Base-by-base conservation (phyloP, 345 rosid genomes). In the Boechera divaricarpa region DNA sequence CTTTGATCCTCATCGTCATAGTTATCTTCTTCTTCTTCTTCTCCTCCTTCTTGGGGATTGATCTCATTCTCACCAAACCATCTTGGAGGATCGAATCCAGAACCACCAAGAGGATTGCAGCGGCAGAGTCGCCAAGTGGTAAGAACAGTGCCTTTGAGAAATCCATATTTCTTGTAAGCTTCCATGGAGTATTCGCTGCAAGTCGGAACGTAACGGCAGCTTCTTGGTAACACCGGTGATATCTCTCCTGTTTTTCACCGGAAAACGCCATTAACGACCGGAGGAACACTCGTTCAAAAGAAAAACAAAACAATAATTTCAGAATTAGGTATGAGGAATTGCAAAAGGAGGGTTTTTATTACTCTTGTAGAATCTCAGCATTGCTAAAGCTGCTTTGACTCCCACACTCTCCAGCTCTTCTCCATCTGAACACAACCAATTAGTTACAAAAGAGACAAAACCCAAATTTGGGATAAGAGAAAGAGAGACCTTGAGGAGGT, bases 161-260 rank as follows among this genome's bases (percentile, higher is more conserved):
- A 66, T 63, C 98, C 98, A 69, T 94, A 94, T 64, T 80, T 94
- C 90, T 90, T 90, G 81, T 91, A 94, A 79, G 97, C 98, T 83
- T 84, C 85, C 97, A 87, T 91, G 11, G 97, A 94, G 67, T 91
- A 91, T 84, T 90, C 97, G 10, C 98, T 90, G 64, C 98, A 94
- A 4, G 97, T 88, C 2, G 97, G 98, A 26, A 90, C 82, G 49
- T 88, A 91, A 33, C 97, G 79, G 79, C 96, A 94, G 77, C 96
- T 94, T 12, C 85, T 91, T 0, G 90, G 97, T 72, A 90, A 24
- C 52, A 91, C 7, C 51, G 96, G 98, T 31, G 98, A 94, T 76
- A 91, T 94, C 79, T 94, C 97, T 77, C 93, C 98, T 91, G 85
- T 73, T 80, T 45, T 76, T 41, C 64, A 74, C 47, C 54, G 62